Evolutionary conservation across 148 eudicot species (phyloP).

Genomic region (Polygonum aviculare): DNA sequence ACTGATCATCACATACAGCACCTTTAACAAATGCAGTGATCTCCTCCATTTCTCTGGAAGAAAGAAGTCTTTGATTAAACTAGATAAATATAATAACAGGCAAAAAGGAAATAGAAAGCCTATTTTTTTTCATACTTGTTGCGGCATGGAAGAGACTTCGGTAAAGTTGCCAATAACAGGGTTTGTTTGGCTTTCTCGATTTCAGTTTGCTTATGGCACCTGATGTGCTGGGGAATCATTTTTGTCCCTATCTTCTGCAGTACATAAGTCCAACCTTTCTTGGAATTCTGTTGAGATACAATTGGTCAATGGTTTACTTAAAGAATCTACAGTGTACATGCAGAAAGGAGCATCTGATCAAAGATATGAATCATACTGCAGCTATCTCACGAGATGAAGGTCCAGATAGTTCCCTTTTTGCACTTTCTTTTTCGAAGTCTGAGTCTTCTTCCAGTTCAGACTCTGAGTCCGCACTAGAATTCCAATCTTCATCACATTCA

Average conservation of each 20-base stretch:
- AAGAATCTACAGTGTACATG: not conserved
- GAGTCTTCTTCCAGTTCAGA: conserved; percentile 62
- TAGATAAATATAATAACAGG: not conserved
- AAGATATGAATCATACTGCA: conserved; percentile 45
- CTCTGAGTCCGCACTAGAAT: conserved; percentile 30
- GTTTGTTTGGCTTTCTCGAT: conserved; percentile 90
- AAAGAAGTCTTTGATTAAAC: conserved; percentile 8
- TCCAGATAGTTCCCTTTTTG: conserved; percentile 27
- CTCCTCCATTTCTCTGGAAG: conserved; percentile 89
- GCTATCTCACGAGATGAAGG: conserved; percentile 53
- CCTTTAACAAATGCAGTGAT: conserved; percentile 68
- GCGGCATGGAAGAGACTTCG: conserved; percentile 91
- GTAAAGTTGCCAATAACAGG: conserved; percentile 76
- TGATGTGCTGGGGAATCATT: conserved; percentile 73
- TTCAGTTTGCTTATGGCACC: conserved; percentile 87
- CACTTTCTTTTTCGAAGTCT: conserved; percentile 62
- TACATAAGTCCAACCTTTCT: conserved; percentile 72
- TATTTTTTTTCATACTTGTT: conserved; percentile 40
- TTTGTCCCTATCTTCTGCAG: conserved; percentile 83
- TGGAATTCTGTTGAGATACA: conserved; percentile 48
- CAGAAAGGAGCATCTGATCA: conserved; percentile 8
- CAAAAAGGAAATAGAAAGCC: not conserved
- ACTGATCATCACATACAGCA: conserved; percentile 87
- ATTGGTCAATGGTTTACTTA: not conserved
- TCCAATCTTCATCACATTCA: conserved; percentile 74